A percentile compares a stretch with the other conserved stretches of the same genome.
phyloP scores from a whole-genome alignment of 1,284 basidiomycete species.

The Trichosporon sp. region DNA sequence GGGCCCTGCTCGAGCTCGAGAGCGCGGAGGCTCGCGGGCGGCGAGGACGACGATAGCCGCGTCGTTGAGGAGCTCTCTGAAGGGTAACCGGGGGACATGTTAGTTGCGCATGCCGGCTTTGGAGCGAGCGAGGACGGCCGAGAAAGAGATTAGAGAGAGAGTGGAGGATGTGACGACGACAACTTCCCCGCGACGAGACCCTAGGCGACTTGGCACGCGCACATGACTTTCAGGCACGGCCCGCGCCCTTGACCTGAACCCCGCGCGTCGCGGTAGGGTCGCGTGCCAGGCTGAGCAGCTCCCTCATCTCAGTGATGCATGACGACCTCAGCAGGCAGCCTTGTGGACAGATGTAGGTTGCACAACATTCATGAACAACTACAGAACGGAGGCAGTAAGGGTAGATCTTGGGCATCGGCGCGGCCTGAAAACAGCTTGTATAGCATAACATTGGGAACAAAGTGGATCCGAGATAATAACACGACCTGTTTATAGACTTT shows the following conservation, averaged over 20 bases:
- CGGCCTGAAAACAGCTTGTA: no score
- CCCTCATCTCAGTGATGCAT: neutral
- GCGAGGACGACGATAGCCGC: conserved; percentile 54
- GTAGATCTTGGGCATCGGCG: no score
- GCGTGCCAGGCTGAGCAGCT: neutral
- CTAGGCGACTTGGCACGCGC: conserved; percentile 7
- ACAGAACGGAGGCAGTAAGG: no score
- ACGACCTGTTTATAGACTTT: no score
- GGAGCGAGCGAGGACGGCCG: neutral
- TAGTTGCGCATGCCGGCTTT: conserved; percentile 4
- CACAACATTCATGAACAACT: neutral
- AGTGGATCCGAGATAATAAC: no score
- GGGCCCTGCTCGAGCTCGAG: conserved; percentile 65
- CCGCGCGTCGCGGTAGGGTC: neutral
- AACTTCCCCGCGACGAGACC: neutral
- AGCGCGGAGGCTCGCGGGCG: conserved; percentile 71
- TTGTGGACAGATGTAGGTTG: neutral
- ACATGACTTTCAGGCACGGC: conserved; percentile 13
- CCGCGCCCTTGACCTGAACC: neutral
- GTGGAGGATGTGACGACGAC: neutral
- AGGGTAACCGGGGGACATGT: conserved; percentile 15
- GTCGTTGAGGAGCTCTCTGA: conserved; percentile 23
- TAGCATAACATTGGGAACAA: no score
- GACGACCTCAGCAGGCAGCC: no score
- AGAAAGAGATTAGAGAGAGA: neutral